Evolutionary conservation across 2,329 filamentous ascomycete genomes (phyloP), one percentile per base, ranked within the genome.

Genomic region (Stenocarpella maydis): DNA sequence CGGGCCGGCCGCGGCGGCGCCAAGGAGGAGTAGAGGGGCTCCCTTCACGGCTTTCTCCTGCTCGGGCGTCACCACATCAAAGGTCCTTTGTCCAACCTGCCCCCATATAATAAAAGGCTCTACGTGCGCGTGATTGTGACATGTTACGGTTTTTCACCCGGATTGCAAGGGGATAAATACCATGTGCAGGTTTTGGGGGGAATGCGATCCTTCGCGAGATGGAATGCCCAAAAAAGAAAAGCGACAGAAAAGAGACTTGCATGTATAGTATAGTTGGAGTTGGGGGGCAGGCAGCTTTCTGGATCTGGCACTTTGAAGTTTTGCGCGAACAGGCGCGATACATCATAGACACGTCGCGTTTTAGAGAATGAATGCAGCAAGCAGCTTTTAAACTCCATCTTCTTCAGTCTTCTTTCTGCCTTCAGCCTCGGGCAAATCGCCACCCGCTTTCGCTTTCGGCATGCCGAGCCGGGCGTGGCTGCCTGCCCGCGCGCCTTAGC

Each of bases 1-100:
- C 92, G 92, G 79, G 86, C 91, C 67, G 91, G 91, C 72, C 87
- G 89, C 72, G 90, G 90, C 69, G 90, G 90, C 77, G 89, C 84
- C 76, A 92, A 92, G 88, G 90, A 92, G 80, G 90, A 92, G 83
- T 92, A 90, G 55, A 78, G 12, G 3, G 24, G 12, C 5, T 17
- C 26, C n/a, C 31, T 37, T 21, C 9, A 0, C 15, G n/a, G n/a
- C 34, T 12, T 49, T 21, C 12, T 34, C 65, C 34, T 28, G 24
- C 55, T 50, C 63, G 31, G 53, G 49, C n/a, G 15, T 26, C 21
- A 55, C 50, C 14, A 63, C 21, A 55, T 17, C 34, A 24, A n/a
- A 21, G 39, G 41, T 39, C 53, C 17, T 63, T 43, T 12, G 45
- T 28, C 19, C n/a, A n/a, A n/a, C 17, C 19, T 21, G 19, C 14